Conservation (phyloP, 2,329 filamentous ascomycete genomes). For the Septoria linicola region DNA sequence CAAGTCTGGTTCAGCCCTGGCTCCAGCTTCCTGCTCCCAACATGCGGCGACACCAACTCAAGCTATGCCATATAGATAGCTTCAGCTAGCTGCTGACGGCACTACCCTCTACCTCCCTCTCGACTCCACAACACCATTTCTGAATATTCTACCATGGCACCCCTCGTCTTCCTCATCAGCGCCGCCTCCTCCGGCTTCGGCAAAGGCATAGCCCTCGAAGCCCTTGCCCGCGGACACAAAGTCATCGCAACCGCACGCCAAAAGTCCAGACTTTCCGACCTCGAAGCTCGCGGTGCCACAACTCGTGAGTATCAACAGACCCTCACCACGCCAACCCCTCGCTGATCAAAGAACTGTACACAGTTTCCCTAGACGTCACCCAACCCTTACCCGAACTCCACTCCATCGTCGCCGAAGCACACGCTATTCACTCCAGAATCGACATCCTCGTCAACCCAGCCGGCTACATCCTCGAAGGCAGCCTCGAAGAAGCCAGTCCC, state of each 20-base stretch:
- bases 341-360: too few relatives aligned
- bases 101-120: not conserved
- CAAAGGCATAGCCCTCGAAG: slow-evolving; percentile 46
- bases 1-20: not conserved
- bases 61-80: too few relatives aligned
- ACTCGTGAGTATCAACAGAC: not conserved
- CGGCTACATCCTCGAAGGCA: slow-evolving; percentile 35
- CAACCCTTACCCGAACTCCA: slow-evolving; percentile 40
- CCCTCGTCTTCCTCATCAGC: slow-evolving; percentile 38
- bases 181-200: slow-evolving; percentile 50
- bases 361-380: slow-evolving; percentile 41
- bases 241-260: slow-evolving; percentile 50
- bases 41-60: too few relatives aligned
- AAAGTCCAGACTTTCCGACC: slow-evolving; percentile 18
- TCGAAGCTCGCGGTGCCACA: slow-evolving; percentile 23
- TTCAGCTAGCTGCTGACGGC: too few relatives aligned
- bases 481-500: slow-evolving; percentile 22
- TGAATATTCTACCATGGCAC: slow-evolving; percentile 3
- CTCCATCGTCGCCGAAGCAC: slow-evolving; percentile 38
- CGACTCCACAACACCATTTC: not conserved
- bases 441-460: slow-evolving; percentile 45
- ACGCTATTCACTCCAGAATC: slow-evolving; percentile 39
- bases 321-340: too few relatives aligned
- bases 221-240: slow-evolving; percentile 45
- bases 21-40: too few relatives aligned